These are phyloP conservation scores for Cubamyces sp. DNA, from an alignment of 768 basidiomycete species.

Conservation along the genomic window DNA sequence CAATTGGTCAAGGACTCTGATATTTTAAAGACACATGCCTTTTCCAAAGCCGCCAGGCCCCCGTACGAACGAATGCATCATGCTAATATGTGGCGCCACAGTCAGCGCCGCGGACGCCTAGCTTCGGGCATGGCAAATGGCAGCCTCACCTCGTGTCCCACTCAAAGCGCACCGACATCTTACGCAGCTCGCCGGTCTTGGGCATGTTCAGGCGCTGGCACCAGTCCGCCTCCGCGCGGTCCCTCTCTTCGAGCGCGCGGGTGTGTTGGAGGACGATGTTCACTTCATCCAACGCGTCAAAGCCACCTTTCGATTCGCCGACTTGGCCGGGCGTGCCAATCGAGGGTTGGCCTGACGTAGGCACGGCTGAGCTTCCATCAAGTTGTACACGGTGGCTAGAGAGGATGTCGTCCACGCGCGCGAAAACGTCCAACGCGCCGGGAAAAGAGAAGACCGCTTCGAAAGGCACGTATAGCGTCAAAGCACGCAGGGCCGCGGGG, in stretches of 20 bases:
- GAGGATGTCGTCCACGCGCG: slow-evolving; percentile 1
- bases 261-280: neutral
- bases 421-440: neutral
- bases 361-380: no score
- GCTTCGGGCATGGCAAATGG: neutral
- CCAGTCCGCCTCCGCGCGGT: slow-evolving; percentile 3
- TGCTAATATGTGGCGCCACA: neutral
- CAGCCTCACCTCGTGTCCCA: slow-evolving; percentile 1
- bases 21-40: no score
- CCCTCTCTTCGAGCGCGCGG: neutral
- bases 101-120: neutral
- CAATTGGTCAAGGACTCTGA: no score
- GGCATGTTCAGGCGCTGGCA: neutral
- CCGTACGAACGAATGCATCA: slow-evolving; percentile 32
- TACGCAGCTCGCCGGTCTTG: neutral
- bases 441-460: neutral
- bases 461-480: slow-evolving; percentile 2
- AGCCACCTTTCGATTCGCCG: neutral
- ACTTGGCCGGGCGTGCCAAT: no score
- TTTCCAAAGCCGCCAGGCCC: no score
- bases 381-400: neutral
- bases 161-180: slow-evolving; percentile 3
- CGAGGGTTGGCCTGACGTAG: no score
- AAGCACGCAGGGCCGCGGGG: neutral
- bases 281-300: neutral